Conservation (phyloP, 345 rosid species). For the Boechera divaricarpa region DNA sequence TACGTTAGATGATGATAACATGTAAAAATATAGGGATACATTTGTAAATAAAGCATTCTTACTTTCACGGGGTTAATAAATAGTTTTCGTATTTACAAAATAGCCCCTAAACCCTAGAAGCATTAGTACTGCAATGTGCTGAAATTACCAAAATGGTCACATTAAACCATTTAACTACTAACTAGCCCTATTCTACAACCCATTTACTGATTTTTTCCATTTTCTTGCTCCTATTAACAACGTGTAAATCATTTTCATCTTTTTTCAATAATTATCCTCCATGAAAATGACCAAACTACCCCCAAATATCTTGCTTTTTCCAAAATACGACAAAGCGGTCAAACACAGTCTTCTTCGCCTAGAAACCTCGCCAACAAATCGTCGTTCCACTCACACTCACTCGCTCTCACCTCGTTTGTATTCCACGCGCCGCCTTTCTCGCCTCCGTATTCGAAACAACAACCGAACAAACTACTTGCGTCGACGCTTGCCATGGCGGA, state of each 20-base stretch:
- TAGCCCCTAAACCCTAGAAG: background rate
- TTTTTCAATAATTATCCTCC: background rate
- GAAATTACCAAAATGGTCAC: constrained; percentile 28
- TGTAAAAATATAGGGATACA: background rate
- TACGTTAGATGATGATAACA: background rate
- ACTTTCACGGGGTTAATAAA: background rate
- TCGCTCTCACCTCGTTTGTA: constrained; percentile 34
- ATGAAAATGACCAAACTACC: constrained; percentile 5
- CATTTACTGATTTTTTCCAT: constrained; percentile 18
- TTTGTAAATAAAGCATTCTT: constrained; percentile 23
- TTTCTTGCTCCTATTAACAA: constrained; percentile 4
- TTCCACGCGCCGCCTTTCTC: constrained; percentile 48
- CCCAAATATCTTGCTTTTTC: background rate
- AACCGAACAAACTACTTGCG: constrained; percentile 47
- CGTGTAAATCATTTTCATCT: constrained; percentile 10
- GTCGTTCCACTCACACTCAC: constrained; percentile 44
- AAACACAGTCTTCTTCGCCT: constrained; percentile 48
- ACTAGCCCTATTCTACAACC: constrained; percentile 2
- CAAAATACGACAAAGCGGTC: constrained; percentile 35
- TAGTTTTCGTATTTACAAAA: constrained; percentile 21
- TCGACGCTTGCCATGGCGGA: constrained; percentile 83
- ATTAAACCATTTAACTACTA: constrained; percentile 11
- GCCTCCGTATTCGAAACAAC: background rate
- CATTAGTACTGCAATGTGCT: constrained; percentile 18
- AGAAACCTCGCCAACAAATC: constrained; percentile 56